These are phyloP conservation scores for Eucalyptus marginata DNA, from an alignment of 345 rosid genomes.

Conservation along the genomic window DNA sequence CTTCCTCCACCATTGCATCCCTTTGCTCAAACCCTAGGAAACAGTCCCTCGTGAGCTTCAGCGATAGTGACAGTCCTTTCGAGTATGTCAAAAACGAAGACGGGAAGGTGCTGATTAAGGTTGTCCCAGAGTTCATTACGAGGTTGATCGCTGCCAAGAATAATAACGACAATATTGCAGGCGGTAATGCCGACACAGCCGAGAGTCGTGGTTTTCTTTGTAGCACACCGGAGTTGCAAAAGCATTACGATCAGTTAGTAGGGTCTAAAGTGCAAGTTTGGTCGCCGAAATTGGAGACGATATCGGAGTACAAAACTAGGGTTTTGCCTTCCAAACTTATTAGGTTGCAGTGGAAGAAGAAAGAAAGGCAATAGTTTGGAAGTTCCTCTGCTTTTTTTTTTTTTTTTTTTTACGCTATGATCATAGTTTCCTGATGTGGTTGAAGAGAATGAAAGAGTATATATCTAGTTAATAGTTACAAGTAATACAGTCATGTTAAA, in stretches of 20 bases:
- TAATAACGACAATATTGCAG: not conserved
- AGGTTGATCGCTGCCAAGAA: constrained; percentile 10
- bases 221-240: constrained; percentile 87
- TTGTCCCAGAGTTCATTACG: constrained; percentile 39
- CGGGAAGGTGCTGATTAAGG: constrained; percentile 45
- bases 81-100: constrained; percentile 24
- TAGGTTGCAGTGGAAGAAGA: constrained; percentile 39
- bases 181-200: not conserved
- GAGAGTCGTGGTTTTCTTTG: constrained; percentile 31
- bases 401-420: not conserved
- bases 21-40: not conserved
- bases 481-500: not conserved
- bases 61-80: not conserved
- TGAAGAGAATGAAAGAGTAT: not conserved
- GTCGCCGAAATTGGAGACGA: constrained; percentile 86
- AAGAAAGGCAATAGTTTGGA: not conserved
- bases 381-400: not conserved
- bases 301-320: constrained; percentile 58
- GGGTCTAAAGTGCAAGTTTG: constrained; percentile 58
- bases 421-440: not conserved
- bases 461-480: not conserved
- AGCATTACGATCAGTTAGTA: constrained; percentile 69
- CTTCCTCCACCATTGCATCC: constrained; percentile 15
- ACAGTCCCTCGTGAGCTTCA: constrained; percentile 1
- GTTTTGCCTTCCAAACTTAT: constrained; percentile 53